Evolutionary conservation across 805 yeast species (phyloP).

Genomic region (Saccharomycopsis oosterbeekiorum): DNA sequence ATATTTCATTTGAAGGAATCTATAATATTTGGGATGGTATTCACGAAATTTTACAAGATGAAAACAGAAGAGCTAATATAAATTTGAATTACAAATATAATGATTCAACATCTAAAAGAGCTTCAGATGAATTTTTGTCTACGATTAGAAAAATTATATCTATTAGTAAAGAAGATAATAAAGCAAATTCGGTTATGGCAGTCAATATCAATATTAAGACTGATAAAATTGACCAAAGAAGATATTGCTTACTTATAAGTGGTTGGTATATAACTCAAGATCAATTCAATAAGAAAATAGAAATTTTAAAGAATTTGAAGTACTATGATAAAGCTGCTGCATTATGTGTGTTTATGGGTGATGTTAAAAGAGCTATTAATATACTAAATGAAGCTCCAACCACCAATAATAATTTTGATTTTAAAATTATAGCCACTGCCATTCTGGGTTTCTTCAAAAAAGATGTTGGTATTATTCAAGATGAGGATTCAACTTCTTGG

Average conservation of each 20-base stretch:
- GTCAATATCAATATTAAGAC: constrained; percentile 25
- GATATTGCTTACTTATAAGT: constrained; percentile 68
- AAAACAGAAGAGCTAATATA: constrained; percentile 22
- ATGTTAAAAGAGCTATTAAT: constrained; percentile 68
- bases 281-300: constrained; percentile 64
- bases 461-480: constrained; percentile 27
- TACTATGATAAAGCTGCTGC: constrained; percentile 89
- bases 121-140: constrained; percentile 16
- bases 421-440: constrained; percentile 71
- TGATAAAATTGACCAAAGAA: constrained; percentile 54
- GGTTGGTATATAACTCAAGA: constrained; percentile 82
- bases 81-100: constrained; percentile 23
- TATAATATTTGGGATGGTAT: constrained; percentile 82
- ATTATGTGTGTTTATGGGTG: constrained; percentile 93
- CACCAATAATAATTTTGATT: constrained; percentile 2
- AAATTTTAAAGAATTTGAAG: constrained; percentile 44
- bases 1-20: constrained; percentile 83
- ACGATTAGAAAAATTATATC: constrained; percentile 8
- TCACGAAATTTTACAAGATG: constrained; percentile 32
- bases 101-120: constrained; percentile 24
- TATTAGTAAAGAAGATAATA: neutral
- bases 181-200: constrained; percentile 3
- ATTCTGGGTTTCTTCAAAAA: constrained; percentile 77
- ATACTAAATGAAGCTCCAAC: constrained; percentile 44
- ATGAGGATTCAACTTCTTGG: constrained; percentile 44